phyloP scores from a whole-genome alignment of 768 basidiomycete species.

The Coprinopsis marcescibilis region DNA sequence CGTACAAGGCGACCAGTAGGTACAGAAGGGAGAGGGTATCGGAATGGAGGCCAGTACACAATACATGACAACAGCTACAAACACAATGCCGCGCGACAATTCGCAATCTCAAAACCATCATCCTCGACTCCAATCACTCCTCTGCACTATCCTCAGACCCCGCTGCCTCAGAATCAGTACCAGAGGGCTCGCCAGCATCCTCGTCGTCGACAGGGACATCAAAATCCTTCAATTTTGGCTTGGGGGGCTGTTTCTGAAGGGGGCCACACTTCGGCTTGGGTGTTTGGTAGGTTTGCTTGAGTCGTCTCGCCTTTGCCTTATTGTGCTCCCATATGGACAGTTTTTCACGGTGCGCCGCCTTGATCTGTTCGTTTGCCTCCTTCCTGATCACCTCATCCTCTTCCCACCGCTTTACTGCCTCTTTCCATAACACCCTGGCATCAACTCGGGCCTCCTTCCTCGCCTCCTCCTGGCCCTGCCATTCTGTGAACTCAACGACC shows the following conservation, averaged over 20 bases:
- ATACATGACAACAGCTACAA: background rate
- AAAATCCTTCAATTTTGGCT: background rate
- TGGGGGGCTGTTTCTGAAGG: background rate
- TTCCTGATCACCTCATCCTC: background rate
- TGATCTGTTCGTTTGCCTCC: background rate
- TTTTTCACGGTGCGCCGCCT: background rate
- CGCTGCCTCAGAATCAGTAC: background rate
- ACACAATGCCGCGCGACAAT: background rate
- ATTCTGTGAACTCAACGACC: slow-evolving; percentile 3
- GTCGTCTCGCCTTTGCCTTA: background rate
- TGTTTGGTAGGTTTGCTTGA: background rate
- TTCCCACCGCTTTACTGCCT: background rate
- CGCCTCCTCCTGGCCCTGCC: slow-evolving; percentile 1
- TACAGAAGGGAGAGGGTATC: too few relatives aligned
- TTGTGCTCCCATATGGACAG: background rate
- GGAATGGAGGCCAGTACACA: too few relatives aligned
- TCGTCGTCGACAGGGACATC: background rate
- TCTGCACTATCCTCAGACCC: too few relatives aligned
- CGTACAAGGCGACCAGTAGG: too few relatives aligned
- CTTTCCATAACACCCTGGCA: background rate
- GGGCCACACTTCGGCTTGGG: background rate
- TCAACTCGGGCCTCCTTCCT: background rate
- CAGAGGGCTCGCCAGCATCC: background rate
- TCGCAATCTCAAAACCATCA: background rate
- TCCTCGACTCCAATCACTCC: background rate